A percentile compares a stretch with the other conserved stretches of the same genome.
These are phyloP conservation scores for Hirschioporus abietinus DNA, from an alignment of 768 basidiomycete species.

Conservation along the genomic window DNA sequence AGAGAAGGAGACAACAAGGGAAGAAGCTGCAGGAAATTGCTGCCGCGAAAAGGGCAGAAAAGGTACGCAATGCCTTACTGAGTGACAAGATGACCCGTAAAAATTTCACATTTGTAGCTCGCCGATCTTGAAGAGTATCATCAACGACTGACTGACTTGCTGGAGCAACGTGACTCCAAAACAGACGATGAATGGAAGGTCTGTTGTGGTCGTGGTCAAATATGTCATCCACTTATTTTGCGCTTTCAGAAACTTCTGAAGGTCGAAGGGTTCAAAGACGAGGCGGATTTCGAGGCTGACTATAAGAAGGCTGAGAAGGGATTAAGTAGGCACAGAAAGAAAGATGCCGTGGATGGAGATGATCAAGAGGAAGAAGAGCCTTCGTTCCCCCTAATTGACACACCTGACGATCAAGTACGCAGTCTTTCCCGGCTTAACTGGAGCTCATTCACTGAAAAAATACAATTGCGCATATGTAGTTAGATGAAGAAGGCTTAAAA, in stretches of 20 bases:
- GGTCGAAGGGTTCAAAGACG: conserved; percentile 70
- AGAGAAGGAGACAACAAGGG: conserved; percentile 83
- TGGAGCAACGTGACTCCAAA: conserved; percentile 52
- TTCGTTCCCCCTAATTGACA: conserved; percentile 85
- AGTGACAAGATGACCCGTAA: not conserved
- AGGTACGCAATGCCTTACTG: conserved; percentile 39
- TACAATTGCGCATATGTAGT: conserved; percentile 31
- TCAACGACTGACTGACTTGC: conserved; percentile 55
- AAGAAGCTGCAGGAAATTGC: conserved; percentile 88
- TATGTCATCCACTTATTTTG: conserved; percentile 3
- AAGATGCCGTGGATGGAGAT: conserved; percentile 71
- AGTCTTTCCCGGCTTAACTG: not conserved
- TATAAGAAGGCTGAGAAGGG: conserved; percentile 84
- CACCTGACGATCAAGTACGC: conserved; percentile 80
- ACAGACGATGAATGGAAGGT: conserved; percentile 77
- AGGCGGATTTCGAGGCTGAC: conserved; percentile 69
- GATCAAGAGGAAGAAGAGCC: conserved; percentile 69
- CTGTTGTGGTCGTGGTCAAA: conserved; percentile 17
- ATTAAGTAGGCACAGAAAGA: conserved; percentile 73
- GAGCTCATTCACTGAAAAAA: not conserved
- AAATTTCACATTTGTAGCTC: conserved; percentile 37
- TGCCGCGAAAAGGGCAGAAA: conserved; percentile 78
- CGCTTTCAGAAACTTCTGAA: conserved; percentile 47
- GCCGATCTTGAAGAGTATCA: conserved; percentile 73
- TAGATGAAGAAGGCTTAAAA: conserved; percentile 86